Base-by-base conservation (phyloP, 1,284 basidiomycete genomes). In the Ceratobasidium sp. region DNA sequence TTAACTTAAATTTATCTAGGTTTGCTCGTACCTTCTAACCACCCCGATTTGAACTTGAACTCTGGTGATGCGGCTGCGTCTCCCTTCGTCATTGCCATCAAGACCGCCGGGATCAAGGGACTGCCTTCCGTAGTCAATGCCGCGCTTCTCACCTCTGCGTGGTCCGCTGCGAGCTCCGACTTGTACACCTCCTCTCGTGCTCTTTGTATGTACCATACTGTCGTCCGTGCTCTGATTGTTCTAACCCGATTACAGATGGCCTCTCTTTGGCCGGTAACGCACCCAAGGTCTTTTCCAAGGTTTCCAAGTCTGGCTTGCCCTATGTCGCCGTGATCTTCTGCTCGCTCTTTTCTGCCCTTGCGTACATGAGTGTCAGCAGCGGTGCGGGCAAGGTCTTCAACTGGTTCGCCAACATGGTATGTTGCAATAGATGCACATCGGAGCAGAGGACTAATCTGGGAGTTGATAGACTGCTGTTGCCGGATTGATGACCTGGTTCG, bases 41-140 rank as follows among this genome's bases (percentile, higher is more conserved):
- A 89, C 69, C 75, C 79, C 0, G 78, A 83, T 20, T 84, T 94
- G 31, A 78, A 84, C 70, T 80, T 91, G 53, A 77, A 74, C 45
- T 77, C 76, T 60, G 83, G 85, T 22, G 88, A 84, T 40, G 92
- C 92, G 52, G 85, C 87, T 8, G 85, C 85, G 12, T 92, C 89
- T n/a, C 92, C 92, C 0, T 94, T 93, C 78, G 92, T 94, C 70
- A 91, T 94, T 73, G 92, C 90, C 22, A 68, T 68, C 76, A 76
- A 85, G 74, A 83, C 81, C 47, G 89, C 92, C 0, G 88, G 91
- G 35, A 94, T 94, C 79, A 86, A 86, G 73, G 83, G 81, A 10
- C 79, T 94, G 1, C 91, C 92, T 2, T 85, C 85, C 60, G 29
- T 94, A 73, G 93, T 95, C 79, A 96, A 96, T 77, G 93, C 94